Conservation (phyloP, 495 filamentous ascomycete genomes). For the Pseudevernia furfuracea region DNA sequence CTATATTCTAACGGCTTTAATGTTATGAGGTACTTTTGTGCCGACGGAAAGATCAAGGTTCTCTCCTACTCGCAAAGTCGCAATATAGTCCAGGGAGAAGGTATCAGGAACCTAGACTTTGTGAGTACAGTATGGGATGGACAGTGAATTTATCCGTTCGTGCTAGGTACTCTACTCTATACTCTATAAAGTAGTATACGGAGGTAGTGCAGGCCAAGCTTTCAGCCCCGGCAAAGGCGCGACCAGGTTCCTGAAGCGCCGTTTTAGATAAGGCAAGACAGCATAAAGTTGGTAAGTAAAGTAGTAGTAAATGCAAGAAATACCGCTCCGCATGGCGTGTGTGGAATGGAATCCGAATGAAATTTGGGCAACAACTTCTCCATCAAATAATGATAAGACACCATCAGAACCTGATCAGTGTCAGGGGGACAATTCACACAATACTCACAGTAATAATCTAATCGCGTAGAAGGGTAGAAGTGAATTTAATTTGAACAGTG, state of each 20-base stretch:
- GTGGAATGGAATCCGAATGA: background rate
- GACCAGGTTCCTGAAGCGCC: background rate
- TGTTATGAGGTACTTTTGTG: no score
- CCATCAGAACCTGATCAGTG: background rate
- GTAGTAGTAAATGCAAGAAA: background rate
- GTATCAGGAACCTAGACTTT: background rate
- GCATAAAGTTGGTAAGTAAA: no score
- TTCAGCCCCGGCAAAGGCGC: background rate
- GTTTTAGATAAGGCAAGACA: conserved; percentile 1
- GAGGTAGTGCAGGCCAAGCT: background rate
- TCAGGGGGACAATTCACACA: background rate
- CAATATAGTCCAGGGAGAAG: background rate
- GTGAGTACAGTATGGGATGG: no score
- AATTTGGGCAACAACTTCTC: background rate
- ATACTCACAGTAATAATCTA: background rate
- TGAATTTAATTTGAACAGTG: no score
- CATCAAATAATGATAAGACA: background rate
- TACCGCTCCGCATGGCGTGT: background rate
- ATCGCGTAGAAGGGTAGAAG: background rate
- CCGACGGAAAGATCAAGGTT: no score
- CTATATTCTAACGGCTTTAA: background rate
- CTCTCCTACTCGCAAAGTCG: background rate
- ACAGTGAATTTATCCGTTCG: no score
- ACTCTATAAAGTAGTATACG: no score
- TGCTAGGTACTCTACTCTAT: no score